phyloP scores from a whole-genome alignment of 2,329 filamentous ascomycete species.

The Colletotrichum truncatum region DNA sequence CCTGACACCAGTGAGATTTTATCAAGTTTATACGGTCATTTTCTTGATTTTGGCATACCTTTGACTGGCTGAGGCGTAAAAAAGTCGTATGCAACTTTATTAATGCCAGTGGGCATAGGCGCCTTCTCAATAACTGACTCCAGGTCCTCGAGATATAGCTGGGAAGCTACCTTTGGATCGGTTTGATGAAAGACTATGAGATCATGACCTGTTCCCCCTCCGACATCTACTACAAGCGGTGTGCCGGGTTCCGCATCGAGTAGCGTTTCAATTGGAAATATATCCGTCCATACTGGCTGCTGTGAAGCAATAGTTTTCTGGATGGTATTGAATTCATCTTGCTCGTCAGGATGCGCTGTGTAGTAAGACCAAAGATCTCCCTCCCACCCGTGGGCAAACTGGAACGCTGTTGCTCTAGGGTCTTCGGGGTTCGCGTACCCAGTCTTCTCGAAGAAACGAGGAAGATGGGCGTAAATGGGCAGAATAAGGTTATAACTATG shows the following conservation, averaged over 20 bases:
- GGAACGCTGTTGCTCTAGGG: background rate
- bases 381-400: background rate
- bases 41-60: background rate
- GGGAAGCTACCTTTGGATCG: background rate
- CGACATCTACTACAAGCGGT: constrained; percentile 1
- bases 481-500: background rate
- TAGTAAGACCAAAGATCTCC: constrained; percentile 3
- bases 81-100: constrained; percentile 42
- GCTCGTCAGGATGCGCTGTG: background rate
- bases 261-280: background rate
- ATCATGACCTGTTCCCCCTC: background rate
- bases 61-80: constrained; percentile 46
- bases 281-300: background rate
- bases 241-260: background rate
- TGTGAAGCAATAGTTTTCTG: background rate
- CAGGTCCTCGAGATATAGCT: background rate
- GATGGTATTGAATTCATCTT: constrained; percentile 3
- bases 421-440: background rate
- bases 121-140: background rate
- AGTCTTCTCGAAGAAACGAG: background rate
- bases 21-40: rapidly evolving
- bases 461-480: background rate
- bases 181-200: background rate
- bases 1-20: rapidly evolving
- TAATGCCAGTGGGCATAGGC: background rate